phyloP scores from a whole-genome alignment of 2,329 filamentous ascomycete species.

The Leptographium flavum region DNA sequence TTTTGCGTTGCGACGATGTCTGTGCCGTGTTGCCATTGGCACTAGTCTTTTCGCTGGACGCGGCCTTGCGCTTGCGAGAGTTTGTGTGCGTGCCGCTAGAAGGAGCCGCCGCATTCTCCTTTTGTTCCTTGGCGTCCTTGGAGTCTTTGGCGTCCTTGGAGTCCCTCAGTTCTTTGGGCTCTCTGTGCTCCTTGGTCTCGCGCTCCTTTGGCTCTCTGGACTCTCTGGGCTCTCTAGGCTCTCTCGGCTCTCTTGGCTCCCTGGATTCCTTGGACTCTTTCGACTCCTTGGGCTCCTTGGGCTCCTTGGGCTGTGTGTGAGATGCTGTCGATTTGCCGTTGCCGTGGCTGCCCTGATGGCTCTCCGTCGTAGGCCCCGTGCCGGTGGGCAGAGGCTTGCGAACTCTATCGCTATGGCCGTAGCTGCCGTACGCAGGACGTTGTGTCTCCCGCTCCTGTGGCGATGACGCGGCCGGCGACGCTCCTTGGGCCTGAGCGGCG shows the following conservation, averaged over 20 bases:
- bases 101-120: neutral
- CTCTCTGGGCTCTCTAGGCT: too few species aligned
- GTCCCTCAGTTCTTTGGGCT: constrained; percentile 12
- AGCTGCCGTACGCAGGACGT: constrained; percentile 4
- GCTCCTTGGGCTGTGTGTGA: constrained; percentile 13
- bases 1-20: constrained; percentile 7
- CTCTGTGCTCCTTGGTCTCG: too few species aligned
- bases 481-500: neutral
- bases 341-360: constrained; percentile 10
- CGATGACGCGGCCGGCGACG: constrained; percentile 1
- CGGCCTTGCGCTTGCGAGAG: constrained; percentile 74
- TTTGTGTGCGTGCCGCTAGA: constrained; percentile 33
- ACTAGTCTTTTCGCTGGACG: constrained; percentile 16
- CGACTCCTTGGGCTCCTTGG: too few species aligned
- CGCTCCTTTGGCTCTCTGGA: too few species aligned
- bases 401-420: neutral
- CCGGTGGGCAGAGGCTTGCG: constrained; percentile 10
- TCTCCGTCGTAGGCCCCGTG: constrained; percentile 7
- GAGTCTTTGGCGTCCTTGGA: constrained; percentile 12
- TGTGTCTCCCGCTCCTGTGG: constrained; percentile 6
- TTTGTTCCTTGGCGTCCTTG: neutral
- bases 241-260: too few species aligned
- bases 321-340: neutral
- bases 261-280: too few species aligned
- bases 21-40: constrained; percentile 13